Evolutionary conservation across 176 grass and related monocot species (phyloP).

Genomic region (Alopecurus myosuroides): DNA sequence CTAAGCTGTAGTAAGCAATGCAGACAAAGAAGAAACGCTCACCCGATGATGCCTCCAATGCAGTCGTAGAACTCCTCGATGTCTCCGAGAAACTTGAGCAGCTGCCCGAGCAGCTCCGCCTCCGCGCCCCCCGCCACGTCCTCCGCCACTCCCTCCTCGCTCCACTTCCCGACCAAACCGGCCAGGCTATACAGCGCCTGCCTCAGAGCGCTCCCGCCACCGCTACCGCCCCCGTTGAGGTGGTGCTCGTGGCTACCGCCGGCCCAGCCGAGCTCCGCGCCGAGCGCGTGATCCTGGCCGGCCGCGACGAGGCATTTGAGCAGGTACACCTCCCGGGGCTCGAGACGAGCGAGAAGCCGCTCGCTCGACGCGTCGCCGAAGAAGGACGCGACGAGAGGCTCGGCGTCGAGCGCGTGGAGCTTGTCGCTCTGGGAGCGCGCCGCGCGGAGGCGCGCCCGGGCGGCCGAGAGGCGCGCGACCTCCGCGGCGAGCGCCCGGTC

Average conservation of each 20-base stretch:
- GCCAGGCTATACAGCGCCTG: slow-evolving; percentile 65
- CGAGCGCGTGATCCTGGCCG: slow-evolving; percentile 87
- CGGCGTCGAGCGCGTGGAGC: slow-evolving; percentile 58
- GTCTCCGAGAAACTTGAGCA: slow-evolving; percentile 69
- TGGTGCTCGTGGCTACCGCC: slow-evolving; percentile 2
- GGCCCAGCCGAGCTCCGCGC: slow-evolving; percentile 60
- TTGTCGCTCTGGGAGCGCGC: slow-evolving; percentile 45
- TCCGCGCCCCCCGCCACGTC: slow-evolving; percentile 23
- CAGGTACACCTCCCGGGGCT: slow-evolving; percentile 52
- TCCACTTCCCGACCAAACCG: slow-evolving; percentile 67
- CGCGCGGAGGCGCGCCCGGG: slow-evolving; percentile 34
- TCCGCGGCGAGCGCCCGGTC: slow-evolving; percentile 59
- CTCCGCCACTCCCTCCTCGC: slow-evolving; percentile 35
- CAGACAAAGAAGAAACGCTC: slow-evolving; percentile 25
- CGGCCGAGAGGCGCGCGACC: slow-evolving; percentile 44
- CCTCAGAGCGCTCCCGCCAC: slow-evolving; percentile 41
- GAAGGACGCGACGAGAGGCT: slow-evolving; percentile 67
- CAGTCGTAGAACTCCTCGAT: slow-evolving; percentile 85
- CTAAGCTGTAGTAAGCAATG: not conserved
- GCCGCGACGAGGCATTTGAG: slow-evolving; percentile 86
- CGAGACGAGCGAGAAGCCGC: slow-evolving; percentile 23
- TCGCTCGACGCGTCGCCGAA: slow-evolving; percentile 15
- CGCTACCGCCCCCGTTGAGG: not conserved
- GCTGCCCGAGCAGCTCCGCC: slow-evolving; percentile 39
- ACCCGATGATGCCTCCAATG: slow-evolving; percentile 97